Conservation (phyloP, 495 filamentous ascomycete genomes). For the Pyronema omphalodes region DNA sequence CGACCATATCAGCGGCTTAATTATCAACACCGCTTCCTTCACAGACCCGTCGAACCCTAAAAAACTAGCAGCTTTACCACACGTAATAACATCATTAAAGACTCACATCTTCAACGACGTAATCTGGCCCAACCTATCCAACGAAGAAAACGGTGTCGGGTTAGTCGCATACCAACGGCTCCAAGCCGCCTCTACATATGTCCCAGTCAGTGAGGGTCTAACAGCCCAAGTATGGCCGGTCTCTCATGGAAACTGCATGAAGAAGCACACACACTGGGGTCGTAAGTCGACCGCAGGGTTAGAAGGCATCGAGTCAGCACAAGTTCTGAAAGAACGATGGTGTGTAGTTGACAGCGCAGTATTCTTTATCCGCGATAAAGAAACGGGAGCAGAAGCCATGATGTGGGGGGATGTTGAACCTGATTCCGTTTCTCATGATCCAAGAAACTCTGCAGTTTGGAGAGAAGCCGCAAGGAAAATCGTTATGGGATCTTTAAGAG, state of each 20-base stretch:
- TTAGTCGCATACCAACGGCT: conserved; percentile 79
- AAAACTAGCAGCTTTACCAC: conserved; percentile 62
- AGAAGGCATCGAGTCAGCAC: not conserved
- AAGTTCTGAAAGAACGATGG: conserved; percentile 10
- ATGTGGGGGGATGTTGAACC: conserved; percentile 94
- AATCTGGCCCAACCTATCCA: conserved; percentile 93
- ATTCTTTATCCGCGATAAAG: conserved; percentile 67
- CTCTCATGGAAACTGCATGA: conserved; percentile 75
- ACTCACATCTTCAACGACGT: conserved; percentile 91
- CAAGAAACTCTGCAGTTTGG: conserved; percentile 70
- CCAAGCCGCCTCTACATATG: conserved; percentile 75
- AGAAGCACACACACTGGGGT: conserved; percentile 44
- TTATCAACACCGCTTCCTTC: conserved; percentile 76
- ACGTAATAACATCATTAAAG: conserved; percentile 74
- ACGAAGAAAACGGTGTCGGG: conserved; percentile 87
- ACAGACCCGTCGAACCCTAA: conserved; percentile 50
- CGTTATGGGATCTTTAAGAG: conserved; percentile 43
- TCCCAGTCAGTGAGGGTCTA: conserved; percentile 67
- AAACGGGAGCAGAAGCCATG: conserved; percentile 54
- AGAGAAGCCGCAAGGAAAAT: conserved; percentile 69
- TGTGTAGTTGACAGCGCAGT: conserved; percentile 70
- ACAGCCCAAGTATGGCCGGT: conserved; percentile 59
- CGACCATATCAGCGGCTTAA: conserved; percentile 79
- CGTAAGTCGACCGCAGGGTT: not conserved
- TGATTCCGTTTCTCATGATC: conserved; percentile 48